Conservation (phyloP, 768 basidiomycete species). For the Peribolospora baueri region DNA sequence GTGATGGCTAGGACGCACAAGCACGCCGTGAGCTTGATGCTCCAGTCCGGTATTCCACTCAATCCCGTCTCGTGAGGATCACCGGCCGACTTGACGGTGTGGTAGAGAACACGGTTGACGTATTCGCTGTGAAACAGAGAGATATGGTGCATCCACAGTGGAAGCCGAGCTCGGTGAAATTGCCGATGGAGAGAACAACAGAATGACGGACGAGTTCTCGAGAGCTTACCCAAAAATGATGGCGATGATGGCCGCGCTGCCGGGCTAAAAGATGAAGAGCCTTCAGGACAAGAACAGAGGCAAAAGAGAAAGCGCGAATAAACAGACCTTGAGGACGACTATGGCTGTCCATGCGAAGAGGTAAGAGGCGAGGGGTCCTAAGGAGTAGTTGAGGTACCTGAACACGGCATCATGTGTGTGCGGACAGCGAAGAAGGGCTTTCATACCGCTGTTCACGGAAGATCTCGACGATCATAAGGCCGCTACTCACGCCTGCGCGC, state of each 20-base stretch:
- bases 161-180: constrained; percentile 4
- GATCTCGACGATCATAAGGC: constrained; percentile 53
- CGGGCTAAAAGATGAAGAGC: constrained; percentile 1
- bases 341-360: constrained; percentile 90
- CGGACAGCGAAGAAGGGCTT: not conserved
- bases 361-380: constrained; percentile 33
- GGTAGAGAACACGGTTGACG: constrained; percentile 65
- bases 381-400: constrained; percentile 14
- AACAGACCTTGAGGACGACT: constrained; percentile 37
- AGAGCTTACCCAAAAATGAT: not conserved
- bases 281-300: not conserved
- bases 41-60: not conserved
- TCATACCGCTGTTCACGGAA: not conserved
- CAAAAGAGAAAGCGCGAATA: constrained; percentile 30
- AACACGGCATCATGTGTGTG: not conserved
- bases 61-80: constrained; percentile 31
- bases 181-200: not conserved
- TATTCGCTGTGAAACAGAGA: constrained; percentile 34
- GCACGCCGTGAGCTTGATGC: constrained; percentile 57
- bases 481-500: constrained; percentile 60
- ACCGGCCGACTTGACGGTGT: constrained; percentile 40
- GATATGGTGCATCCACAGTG: too few species aligned
- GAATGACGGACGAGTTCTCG: not conserved
- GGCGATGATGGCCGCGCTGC: constrained; percentile 1
- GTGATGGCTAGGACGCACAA: constrained; percentile 48